Base-by-base conservation (phyloP, 2,329 filamentous ascomycete genomes). In the Alternaria triticimaculans region DNA sequence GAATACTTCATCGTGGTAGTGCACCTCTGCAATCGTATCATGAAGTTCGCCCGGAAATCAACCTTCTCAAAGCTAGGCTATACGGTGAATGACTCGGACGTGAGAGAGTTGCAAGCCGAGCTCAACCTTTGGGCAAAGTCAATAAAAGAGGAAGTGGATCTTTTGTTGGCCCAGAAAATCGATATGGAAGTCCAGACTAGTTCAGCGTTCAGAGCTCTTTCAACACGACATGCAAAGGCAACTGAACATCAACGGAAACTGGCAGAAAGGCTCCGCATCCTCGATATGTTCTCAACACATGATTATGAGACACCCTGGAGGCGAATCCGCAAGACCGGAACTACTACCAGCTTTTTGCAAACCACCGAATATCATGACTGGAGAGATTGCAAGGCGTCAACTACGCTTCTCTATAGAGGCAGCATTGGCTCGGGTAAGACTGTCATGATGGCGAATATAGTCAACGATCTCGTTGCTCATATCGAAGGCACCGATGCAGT, bases 81-180 rank as follows among this genome's bases (percentile, higher is more conserved):
- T 10, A 18, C 41, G 3, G n/a, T 43, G n/a, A 43, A 18, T 10
- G 41, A 43, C 15, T 18, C 41, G n/a, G 41, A 43, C 15, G 18
- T 43, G n/a, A 43, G 18, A 43, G 41, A 20, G 3, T 18, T 18
- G n/a, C 41, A 18, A 18, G 9, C 41, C 10, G 18, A 18, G n/a
- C 41, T 43, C 18, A n/a, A 18, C 9, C 2, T 6, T 18, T 43
- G n/a, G 41, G n/a, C 15, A 10, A 84, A 44, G 80, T 81, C 82
- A 0, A 84, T 84, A 46, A 80, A 77, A 44, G 77, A 80, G n/a
- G 78, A 81, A 56, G 66, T 76, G 26, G 60, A 51, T 9, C 20
- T 79, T 0, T 49, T 58, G 10, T 4, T 62, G 20, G 63, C 58
- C 6, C 58, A 51, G n/a, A 44, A 48, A n/a, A 44, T 51, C 12